Evolutionary conservation across 163 green algal genomes (phyloP), one percentile per base, ranked within the genome.

Genomic region (Chlorella variabilis): DNA sequence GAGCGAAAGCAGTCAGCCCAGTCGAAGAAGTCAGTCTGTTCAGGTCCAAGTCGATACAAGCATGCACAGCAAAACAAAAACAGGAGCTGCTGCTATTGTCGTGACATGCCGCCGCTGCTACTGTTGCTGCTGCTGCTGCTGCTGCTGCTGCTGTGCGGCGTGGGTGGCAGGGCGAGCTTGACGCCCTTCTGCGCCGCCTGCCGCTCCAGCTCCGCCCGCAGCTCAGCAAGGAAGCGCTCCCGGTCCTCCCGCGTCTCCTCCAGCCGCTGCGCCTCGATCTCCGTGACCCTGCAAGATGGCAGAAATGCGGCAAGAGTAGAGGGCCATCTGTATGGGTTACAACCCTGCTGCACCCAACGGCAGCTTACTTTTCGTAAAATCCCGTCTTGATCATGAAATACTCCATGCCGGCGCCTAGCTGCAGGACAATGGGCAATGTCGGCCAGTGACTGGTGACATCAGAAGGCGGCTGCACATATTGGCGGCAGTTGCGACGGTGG

Each of bases 311-410:
- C n/a, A n/a, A n/a, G n/a, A n/a, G n/a, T n/a, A n/a, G n/a, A n/a
- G n/a, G n/a, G n/a, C n/a, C n/a, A n/a, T n/a, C n/a, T n/a, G n/a
- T n/a, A n/a, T n/a, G n/a, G n/a, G n/a, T n/a, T n/a, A n/a, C n/a
- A n/a, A n/a, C n/a, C n/a, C n/a, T n/a, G n/a, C n/a, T n/a, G n/a
- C n/a, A n/a, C n/a, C n/a, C n/a, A n/a, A n/a, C n/a, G n/a, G n/a
- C n/a, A n/a, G n/a, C 89, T 85, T 81, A 96, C 91, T 94, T 94
- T 56, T 96, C 82, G 71, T 98, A 98, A 85, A 98, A 98, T 42
- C 95, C 95, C 38, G 95, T 98, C 49, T 93, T 91, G 59, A 98
- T 96, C 96, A 98, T 98, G 80, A 98, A 98, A 0, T 87, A 17
- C 85, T 98, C 96, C 94, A 98, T 98, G 51, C 84, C 83, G 33